Evolutionary conservation across 2,329 filamentous ascomycete species (phyloP), one percentile per base, ranked within the genome.

Genomic region (Diaporthe aspalathi): DNA sequence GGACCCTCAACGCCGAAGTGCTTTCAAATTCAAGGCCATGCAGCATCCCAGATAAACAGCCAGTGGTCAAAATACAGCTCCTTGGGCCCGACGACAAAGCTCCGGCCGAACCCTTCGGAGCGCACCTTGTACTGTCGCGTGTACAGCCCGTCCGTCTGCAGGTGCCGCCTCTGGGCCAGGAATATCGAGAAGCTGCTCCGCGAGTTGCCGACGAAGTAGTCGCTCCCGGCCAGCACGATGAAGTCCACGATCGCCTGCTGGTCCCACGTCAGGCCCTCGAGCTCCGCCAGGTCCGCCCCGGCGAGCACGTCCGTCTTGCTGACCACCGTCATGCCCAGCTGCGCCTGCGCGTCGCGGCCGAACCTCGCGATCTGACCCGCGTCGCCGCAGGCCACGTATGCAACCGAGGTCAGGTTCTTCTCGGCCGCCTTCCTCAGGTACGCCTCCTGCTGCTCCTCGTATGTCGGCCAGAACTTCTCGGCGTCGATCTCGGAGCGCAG

Each of bases 111-210:
- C 3, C 83, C 83, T 5, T 83, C 80, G 1, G 79, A 80, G 17
- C 81, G 81, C 29, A 81, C 77, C 74, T 79, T 83, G 79, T 83
- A 86, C 7, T 82, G 83, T 49, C 84, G 76, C 17, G 83, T 82
- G 69, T 83, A 81, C 9, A 84, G 60, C 0, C 83, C 82, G 1
- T 81, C 81, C 0, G 75, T 78, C 66, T 80, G 79, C 5, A 85
- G 76, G 72, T 86, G 84, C 20, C 84, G 76, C 74, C 84, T 85
- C 73, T 83, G 79, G 1, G 83, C 81, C 68, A 85, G 80, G 69
- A 83, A 84, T 72, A 85, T 82, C 29, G 84, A 84, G 75, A 86
- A 86, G 40, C 83, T 84, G 73, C 84, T 85, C 14, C 84, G 84
- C 68, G 82, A 84, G 53, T 84, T 82, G 14, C 83, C 83, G 0